Evolutionary conservation across 495 filamentous ascomycete genomes (phyloP), one percentile per base, ranked within the genome.

Genomic region (Pyrenula massariospora): DNA sequence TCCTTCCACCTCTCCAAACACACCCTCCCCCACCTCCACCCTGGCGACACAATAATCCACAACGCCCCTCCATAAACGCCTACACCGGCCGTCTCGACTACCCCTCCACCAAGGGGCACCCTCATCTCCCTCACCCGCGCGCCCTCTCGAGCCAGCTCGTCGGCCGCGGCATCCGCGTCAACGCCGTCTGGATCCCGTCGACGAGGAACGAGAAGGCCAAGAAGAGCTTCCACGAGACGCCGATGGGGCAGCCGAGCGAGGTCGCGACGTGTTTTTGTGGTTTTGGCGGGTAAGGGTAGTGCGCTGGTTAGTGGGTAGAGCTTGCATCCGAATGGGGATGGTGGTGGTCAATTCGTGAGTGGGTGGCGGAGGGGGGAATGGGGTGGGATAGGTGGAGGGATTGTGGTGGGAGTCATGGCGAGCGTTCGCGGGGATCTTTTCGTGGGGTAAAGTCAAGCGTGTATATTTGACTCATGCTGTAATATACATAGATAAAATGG

Each of bases 211-310:
- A 83, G 1, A 68, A 79, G 47, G 85, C 84, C 0, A 78, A 87
- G 72, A 80, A 89, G 66, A 72, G 84, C 54, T 91, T 93, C 68
- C 83, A 81, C 54, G 60, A 57, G 0, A 80, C 79, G 22, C 89
- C 89, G 0, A 91, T 94, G 76, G 87, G 89, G 11, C 86, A 90
- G 71, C 88, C 86, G 1, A 84, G 77, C 58, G 88, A 91, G 74
- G 82, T 94, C 53, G 88, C 86, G 1, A 85, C 86, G 0, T 91
- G 85, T 60, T 88, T n/a, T 91, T 59, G 87, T 93, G n/a, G 93
- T 92, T 70, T 70, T 93, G 64, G 88, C 88, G 0, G 83, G 84
- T 51, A 71, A 75, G 51, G 88, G 92, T 62, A 88, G 86, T 66
- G 84, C 82, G 56, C 82, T 79, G 54, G 81, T 87, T 25, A 72